phyloP scores from a whole-genome alignment of 1,139 yeast species.

The Pichia terricola region DNA sequence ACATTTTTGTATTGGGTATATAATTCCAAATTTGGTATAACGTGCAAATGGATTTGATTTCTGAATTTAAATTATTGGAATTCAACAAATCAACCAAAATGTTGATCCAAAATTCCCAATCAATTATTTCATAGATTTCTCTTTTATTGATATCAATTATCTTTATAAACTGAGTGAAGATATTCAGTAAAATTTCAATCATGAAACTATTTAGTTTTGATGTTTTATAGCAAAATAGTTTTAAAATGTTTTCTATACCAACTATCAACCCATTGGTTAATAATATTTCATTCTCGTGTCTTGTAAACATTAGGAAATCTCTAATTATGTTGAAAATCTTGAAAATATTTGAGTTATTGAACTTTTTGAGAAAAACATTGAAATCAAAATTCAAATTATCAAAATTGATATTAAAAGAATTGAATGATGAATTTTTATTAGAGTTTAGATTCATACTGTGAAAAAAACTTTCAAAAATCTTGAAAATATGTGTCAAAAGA shows the following conservation, averaged over 20 bases:
- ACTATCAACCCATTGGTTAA: slow-evolving; percentile 25
- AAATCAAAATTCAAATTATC: background rate
- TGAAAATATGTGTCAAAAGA: slow-evolving; percentile 28
- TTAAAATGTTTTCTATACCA: slow-evolving; percentile 43
- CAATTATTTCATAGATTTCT: slow-evolving; percentile 24
- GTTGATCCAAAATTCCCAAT: slow-evolving; percentile 74
- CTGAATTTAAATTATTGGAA: slow-evolving; percentile 54
- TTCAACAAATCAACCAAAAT: slow-evolving; percentile 50
- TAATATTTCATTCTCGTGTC: slow-evolving; percentile 27
- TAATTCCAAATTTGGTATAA: slow-evolving; percentile 68
- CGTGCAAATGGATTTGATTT: slow-evolving; percentile 54
- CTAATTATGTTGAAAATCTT: slow-evolving; percentile 34
- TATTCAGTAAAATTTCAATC: slow-evolving; percentile 37
- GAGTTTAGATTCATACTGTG: background rate
- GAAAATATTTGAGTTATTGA: slow-evolving; percentile 29
- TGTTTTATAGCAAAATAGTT: slow-evolving; percentile 36
- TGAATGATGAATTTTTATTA: background rate
- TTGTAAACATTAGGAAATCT: slow-evolving; percentile 31
- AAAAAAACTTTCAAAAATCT: slow-evolving; percentile 25
- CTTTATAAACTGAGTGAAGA: slow-evolving; percentile 37
- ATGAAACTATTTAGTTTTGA: slow-evolving; percentile 37
- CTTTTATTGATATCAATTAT: slow-evolving; percentile 12
- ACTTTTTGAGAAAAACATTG: slow-evolving; percentile 19
- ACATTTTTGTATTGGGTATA: slow-evolving; percentile 34
- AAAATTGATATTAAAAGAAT: background rate